Conservation (phyloP, 2,329 filamentous ascomycete species). For the Myotisia sp. region DNA sequence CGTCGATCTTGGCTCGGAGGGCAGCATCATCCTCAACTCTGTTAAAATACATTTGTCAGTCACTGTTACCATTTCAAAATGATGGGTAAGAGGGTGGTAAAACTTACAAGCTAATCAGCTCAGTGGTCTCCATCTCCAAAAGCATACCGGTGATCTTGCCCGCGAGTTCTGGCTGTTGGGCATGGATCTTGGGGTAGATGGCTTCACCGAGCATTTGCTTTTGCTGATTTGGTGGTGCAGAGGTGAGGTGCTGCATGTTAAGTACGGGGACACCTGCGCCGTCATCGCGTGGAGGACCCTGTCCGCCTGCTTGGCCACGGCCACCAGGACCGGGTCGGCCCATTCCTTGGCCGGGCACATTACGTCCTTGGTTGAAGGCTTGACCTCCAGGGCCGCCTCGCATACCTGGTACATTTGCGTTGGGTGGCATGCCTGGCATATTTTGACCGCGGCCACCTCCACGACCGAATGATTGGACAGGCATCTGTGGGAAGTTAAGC, state of each 20-base stretch:
- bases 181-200: constrained; percentile 96
- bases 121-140: constrained; percentile 94
- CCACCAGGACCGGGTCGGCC: constrained; percentile 28
- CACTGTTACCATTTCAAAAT: constrained; percentile 10
- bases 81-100: constrained; percentile 3
- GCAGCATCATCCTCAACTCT: constrained; percentile 82
- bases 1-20: constrained; percentile 89
- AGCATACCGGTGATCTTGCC: constrained; percentile 99
- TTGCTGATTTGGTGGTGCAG: constrained; percentile 57
- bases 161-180: constrained; percentile 84
- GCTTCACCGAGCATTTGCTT: constrained; percentile 98
- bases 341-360: constrained; percentile 27
- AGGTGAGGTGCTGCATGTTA: constrained; percentile 38
- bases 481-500: constrained; percentile 66
- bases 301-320: constrained; percentile 27
- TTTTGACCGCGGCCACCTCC: constrained; percentile 56
- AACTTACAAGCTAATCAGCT: constrained; percentile 90
- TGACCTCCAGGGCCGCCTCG: constrained; percentile 31
- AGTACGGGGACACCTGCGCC: constrained; percentile 28
- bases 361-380: constrained; percentile 31
- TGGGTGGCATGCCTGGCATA: constrained; percentile 60
- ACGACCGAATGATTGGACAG: constrained; percentile 58
- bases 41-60: constrained; percentile 10
- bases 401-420: constrained; percentile 37
- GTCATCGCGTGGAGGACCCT: constrained; percentile 25